Evolutionary conservation across 345 rosid genomes (phyloP).

Genomic region (Eucalyptus fibrosa): DNA sequence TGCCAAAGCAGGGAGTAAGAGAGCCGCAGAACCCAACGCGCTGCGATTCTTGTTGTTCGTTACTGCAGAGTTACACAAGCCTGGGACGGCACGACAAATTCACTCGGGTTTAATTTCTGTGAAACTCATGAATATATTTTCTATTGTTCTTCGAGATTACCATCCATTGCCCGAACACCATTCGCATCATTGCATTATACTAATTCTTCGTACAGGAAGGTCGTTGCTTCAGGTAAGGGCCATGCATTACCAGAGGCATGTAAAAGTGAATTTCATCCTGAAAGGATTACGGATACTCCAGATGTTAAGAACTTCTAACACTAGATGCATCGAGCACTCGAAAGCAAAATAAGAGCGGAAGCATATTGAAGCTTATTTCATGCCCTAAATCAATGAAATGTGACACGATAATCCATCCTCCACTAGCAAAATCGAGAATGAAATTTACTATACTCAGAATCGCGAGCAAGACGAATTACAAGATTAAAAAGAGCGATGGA

Average conservation of each 20-base stretch:
- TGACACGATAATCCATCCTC: background rate
- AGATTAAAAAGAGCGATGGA: too few relatives aligned
- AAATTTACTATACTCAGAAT: too few relatives aligned
- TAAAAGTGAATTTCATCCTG: background rate
- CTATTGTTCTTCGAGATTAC: accelerated
- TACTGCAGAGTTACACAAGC: too few relatives aligned
- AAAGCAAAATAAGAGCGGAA: background rate
- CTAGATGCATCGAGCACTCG: background rate
- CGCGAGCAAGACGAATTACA: background rate
- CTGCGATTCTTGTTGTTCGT: background rate
- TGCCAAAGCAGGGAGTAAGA: background rate
- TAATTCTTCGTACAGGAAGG: too few relatives aligned
- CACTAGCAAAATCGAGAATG: background rate
- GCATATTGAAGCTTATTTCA: background rate
- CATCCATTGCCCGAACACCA: accelerated
- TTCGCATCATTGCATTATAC: background rate
- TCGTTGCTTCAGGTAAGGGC: background rate
- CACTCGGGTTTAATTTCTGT: background rate
- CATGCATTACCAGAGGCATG: background rate
- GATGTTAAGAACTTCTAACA: background rate
- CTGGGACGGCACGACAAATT: background rate
- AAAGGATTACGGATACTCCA: background rate
- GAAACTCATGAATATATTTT: background rate
- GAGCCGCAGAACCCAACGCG: accelerated
- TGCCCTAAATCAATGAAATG: background rate